Percentiles rank a stretch among this genome's conserved stretches.
phyloP scores from a whole-genome alignment of 208 protist species.

The Tritrichomonas musculus region DNA sequence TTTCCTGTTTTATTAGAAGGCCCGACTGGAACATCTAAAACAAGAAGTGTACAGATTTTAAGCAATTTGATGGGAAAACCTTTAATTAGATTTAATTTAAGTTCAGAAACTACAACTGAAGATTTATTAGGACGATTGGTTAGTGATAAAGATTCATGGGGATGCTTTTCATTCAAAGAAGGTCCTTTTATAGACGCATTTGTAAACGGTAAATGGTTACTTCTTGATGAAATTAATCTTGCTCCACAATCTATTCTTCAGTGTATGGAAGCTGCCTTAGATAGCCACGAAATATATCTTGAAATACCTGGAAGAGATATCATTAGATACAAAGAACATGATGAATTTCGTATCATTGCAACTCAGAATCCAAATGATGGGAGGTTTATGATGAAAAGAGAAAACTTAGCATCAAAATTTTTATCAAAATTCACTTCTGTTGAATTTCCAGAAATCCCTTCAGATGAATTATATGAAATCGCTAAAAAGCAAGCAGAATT shows the following conservation, averaged over 20 bases:
- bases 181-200: neutral
- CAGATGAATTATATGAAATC: neutral
- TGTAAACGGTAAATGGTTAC: neutral
- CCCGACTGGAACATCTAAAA: conserved; percentile 13
- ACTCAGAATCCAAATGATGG: neutral
- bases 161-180: neutral
- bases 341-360: neutral
- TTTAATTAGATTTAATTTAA: conserved; percentile 22
- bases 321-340: neutral
- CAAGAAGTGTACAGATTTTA: no score
- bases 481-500: neutral
- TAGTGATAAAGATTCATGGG: neutral
- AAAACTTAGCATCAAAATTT: neutral
- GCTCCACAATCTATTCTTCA: neutral
- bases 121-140: neutral
- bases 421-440: neutral
- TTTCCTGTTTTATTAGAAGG: neutral
- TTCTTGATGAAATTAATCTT: conserved; percentile 33
- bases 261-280: conserved; percentile 29
- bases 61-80: no score
- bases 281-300: neutral
- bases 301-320: neutral
- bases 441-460: neutral
- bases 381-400: neutral
- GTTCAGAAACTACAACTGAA: neutral